Evolutionary conservation across 495 filamentous ascomycete species (phyloP).

Genomic region (Penicillium herquei): DNA sequence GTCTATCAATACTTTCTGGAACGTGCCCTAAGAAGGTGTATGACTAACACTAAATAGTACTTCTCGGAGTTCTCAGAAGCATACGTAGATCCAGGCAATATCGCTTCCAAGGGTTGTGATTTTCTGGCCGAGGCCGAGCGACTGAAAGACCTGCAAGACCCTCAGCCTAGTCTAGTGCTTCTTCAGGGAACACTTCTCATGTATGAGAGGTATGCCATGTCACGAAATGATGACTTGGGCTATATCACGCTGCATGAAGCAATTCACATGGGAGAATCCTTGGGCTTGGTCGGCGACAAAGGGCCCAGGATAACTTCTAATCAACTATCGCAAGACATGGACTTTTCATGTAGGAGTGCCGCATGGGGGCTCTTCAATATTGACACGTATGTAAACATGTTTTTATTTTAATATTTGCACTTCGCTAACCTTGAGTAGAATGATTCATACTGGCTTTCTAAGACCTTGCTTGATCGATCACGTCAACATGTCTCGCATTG

Average conservation of each 20-base stretch:
- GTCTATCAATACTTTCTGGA: constrained; percentile 9
- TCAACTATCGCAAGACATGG: constrained; percentile 34
- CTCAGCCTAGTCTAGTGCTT: constrained; percentile 31
- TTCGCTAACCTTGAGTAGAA: constrained; percentile 18
- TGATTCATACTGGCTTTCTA: constrained; percentile 43
- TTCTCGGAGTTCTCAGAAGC: constrained; percentile 47
- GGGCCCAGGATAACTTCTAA: constrained; percentile 16
- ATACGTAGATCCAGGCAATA: constrained; percentile 41
- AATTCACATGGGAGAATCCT: constrained; percentile 35
- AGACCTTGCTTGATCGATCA: constrained; percentile 37
- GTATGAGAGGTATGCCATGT: constrained; percentile 47
- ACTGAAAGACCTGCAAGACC: constrained; percentile 22
- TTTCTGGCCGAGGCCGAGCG: constrained; percentile 46
- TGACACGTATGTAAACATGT: constrained; percentile 35
- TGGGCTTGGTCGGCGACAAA: constrained; percentile 36
- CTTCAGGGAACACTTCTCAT: constrained; percentile 43
- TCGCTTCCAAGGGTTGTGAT: constrained; percentile 41
- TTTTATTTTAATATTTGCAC: background rate
- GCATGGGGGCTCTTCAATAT: constrained; percentile 48
- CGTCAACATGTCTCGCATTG: constrained; percentile 32
- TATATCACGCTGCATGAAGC: constrained; percentile 45
- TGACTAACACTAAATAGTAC: constrained; percentile 27
- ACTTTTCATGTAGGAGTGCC: constrained; percentile 33
- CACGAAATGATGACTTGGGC: constrained; percentile 40
- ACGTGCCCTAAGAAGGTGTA: background rate